Base-by-base conservation (phyloP, 805 yeast genomes). In the Candida insectorum region DNA sequence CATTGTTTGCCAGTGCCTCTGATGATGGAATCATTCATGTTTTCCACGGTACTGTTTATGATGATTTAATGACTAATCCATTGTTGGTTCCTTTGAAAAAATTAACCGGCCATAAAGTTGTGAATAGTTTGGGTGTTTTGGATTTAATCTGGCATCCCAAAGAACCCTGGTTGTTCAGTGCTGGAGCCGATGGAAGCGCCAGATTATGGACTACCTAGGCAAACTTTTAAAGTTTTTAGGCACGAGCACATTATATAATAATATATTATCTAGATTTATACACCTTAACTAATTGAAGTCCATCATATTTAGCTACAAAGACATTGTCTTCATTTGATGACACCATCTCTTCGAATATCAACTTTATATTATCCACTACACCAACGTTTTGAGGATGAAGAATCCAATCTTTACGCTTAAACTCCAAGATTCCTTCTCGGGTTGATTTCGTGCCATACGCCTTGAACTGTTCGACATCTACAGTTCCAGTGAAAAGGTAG, bases 181-280 rank as follows among this genome's bases (percentile, higher is more conserved):
- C 96, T 8, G 98, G 97, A 50, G 97, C 97, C 15, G 98, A 93
- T 62, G 87, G 95, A 40, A 79, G 87, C 26, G 97, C 97, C 5
- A 79, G 96, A 53, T 66, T 93, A 52, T 93, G 98, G 98, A 93
- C 98, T 17, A 85, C 96, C n/a, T 66, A 55, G 46, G 19, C 19
- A n/a, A 19, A 34, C n/a, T n/a, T n/a, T n/a, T n/a, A n/a, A n/a
- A n/a, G n/a, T n/a, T n/a, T n/a, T n/a, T n/a, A n/a, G n/a, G n/a
- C 18, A 33, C 16, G 18, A 17, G 17, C 28, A 35, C 13, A 16
- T 30, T 13, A 29, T 9, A 26, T 26, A n/a, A 12, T 28, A 26
- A n/a, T 11, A 23, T 28, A 11, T 16, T 24, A 31, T 18, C 26
- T 30, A 7, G 30, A 21, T 16, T 31, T 36, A 14, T 31, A 30